Percentiles rank a stretch among this genome's conserved stretches.
phyloP scores from a whole-genome alignment of 2,329 filamentous ascomycete species.

The Sporothrix protearum region DNA sequence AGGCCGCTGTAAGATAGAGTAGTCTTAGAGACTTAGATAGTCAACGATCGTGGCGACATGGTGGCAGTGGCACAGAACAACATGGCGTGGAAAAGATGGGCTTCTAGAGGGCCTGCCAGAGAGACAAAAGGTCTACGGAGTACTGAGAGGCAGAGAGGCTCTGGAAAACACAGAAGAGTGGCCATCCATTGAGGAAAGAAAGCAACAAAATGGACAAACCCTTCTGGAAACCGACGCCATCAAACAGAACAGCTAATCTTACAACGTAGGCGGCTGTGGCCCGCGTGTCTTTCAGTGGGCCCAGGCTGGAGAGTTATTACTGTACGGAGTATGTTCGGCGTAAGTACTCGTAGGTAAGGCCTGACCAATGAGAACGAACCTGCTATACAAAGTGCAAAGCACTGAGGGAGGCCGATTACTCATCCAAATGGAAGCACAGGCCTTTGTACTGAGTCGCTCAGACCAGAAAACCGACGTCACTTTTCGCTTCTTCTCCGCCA shows the following conservation, averaged over 20 bases:
- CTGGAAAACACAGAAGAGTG: no score
- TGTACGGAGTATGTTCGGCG: no score
- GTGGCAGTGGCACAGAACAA: background rate
- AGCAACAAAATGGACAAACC: background rate
- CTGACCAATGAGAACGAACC: background rate
- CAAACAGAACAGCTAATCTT: no score
- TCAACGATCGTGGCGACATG: no score
- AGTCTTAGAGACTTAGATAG: no score
- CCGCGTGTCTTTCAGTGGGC: background rate
- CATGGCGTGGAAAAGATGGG: background rate
- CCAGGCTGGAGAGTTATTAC: no score
- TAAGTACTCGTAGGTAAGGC: no score
- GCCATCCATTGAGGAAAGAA: background rate
- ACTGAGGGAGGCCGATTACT: background rate
- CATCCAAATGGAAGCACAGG: background rate
- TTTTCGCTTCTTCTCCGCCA: background rate
- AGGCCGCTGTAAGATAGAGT: background rate
- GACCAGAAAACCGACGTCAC: constrained; percentile 16
- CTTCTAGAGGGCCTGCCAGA: background rate
- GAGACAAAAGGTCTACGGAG: background rate
- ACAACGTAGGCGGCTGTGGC: background rate
- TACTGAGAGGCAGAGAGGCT: no score
- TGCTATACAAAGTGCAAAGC: background rate
- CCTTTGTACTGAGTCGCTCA: background rate
- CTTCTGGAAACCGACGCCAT: background rate